Evolutionary conservation across 2,329 filamentous ascomycete species (phyloP).

Genomic region (Clarireedia paspali): DNA sequence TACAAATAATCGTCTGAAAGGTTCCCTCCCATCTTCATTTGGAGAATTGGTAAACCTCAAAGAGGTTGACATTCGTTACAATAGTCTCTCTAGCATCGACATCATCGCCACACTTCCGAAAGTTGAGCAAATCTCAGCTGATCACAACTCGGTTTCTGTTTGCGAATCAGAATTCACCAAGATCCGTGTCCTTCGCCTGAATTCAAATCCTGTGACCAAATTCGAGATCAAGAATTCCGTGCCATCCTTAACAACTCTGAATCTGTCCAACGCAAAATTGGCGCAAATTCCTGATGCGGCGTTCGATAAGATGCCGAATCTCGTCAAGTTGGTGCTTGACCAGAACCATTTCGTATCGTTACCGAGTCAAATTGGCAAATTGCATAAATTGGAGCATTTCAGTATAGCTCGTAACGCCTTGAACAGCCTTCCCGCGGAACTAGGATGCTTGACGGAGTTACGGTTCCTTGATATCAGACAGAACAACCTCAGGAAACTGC

Average conservation of each 20-base stretch:
- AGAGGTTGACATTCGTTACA: constrained; percentile 93
- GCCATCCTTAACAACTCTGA: constrained; percentile 76
- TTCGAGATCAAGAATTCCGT: constrained; percentile 76
- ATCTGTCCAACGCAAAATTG: constrained; percentile 84
- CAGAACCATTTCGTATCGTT: constrained; percentile 94
- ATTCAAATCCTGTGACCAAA: constrained; percentile 90
- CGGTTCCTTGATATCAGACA: constrained; percentile 81
- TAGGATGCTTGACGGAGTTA: constrained; percentile 80
- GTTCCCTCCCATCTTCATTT: constrained; percentile 66
- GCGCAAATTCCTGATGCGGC: constrained; percentile 79
- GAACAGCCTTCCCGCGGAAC: constrained; percentile 74
- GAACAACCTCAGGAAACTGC: constrained; percentile 85
- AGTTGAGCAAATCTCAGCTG: constrained; percentile 79
- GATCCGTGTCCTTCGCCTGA: constrained; percentile 77
- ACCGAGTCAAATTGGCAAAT: constrained; percentile 74
- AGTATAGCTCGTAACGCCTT: constrained; percentile 83
- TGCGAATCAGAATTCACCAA: constrained; percentile 85
- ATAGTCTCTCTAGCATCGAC: constrained; percentile 81
- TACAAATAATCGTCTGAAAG: constrained; percentile 84
- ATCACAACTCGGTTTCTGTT: constrained; percentile 86
- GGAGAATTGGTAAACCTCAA: constrained; percentile 68
- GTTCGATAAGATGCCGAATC: constrained; percentile 78
- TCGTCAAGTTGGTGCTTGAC: constrained; percentile 83
- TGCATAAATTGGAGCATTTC: constrained; percentile 79
- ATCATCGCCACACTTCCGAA: constrained; percentile 76